Evolutionary conservation across 2,329 filamentous ascomycete species (phyloP).

Genomic region (Microdochium trichocladiopsis): DNA sequence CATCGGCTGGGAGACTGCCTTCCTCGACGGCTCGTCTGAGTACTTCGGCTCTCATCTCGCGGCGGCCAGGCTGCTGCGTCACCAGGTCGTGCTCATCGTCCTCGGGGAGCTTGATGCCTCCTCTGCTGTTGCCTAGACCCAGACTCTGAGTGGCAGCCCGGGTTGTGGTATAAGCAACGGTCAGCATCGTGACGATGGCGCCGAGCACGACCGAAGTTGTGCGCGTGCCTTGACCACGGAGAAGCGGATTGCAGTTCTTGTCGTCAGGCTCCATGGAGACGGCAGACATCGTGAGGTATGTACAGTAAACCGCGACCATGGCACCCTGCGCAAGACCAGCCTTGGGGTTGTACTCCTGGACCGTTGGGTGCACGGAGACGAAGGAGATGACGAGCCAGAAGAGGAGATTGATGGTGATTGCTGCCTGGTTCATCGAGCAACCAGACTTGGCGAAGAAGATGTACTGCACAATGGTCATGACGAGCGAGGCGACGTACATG

Average conservation of each 20-base stretch:
- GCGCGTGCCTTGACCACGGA: slow-evolving; percentile 77
- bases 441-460: slow-evolving; percentile 79
- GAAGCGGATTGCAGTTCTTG: slow-evolving; percentile 86
- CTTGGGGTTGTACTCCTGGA: slow-evolving; percentile 89
- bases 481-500: slow-evolving; percentile 88
- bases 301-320: slow-evolving; percentile 97
- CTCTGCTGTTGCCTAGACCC: slow-evolving; percentile 56
- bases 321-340: slow-evolving; percentile 95
- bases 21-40: slow-evolving; percentile 88
- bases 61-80: slow-evolving; percentile 75
- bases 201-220: slow-evolving; percentile 88
- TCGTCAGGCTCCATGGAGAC: slow-evolving; percentile 98
- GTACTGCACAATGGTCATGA: slow-evolving; percentile 96
- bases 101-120: slow-evolving; percentile 54
- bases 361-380: slow-evolving; percentile 80
- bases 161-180: slow-evolving; percentile 95
- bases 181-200: slow-evolving; percentile 92
- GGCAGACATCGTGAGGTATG: slow-evolving; percentile 95
- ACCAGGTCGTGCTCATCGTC: slow-evolving; percentile 85
- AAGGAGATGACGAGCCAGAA: slow-evolving; percentile 74
- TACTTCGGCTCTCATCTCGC: slow-evolving; percentile 89
- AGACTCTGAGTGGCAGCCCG: slow-evolving; percentile 88
- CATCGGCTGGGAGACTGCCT: slow-evolving; percentile 85
- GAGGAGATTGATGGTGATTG: slow-evolving; percentile 88
- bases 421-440: slow-evolving; percentile 94